Evolutionary conservation across 2,329 filamentous ascomycete species (phyloP), one percentile per base, ranked within the genome.

Genomic region (Colletotrichum gloeosporioides): DNA sequence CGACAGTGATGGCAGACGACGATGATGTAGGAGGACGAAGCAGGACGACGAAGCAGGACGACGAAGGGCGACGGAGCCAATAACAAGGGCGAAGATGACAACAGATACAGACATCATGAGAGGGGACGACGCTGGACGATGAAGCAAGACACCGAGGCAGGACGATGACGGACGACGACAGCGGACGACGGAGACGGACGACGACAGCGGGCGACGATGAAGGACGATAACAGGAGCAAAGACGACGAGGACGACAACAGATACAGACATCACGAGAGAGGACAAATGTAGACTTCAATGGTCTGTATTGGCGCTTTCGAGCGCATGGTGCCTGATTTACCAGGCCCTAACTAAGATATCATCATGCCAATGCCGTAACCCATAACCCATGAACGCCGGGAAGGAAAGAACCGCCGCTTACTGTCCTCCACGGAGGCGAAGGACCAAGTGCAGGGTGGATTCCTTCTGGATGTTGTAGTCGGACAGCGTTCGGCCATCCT

Each of bases 401-500:
- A 12, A 22, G 53, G 67, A 61, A 55, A 22, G 18, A 53, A 9
- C 25, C 29, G 32, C 69, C 55, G 16, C 36, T 18, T 75, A 75
- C 62, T 75, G 53, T 85, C 95, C 95, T 89, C 95, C 95, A 87
- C 95, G 95, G 7, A 97, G 94, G 85, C 95, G 95, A 70, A 98
- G 94, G 77, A 97, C 95, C 63, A 97, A 88, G 82, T 95, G 93
- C 15, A 96, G 90, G 0, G 95, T 96, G 1, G 93, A 95, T 83
- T 96, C 95, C 88, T 96, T 96, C 86, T 99, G 96, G 63, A 98
- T 98, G 89, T 98, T 98, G 92, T 98, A 98, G 85, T 98, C 96
- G 67, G 92, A 94, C 1, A 98, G 89, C 1, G 96, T 98, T 27
- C 96, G 95, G 65, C 96, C 96, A 80, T 98, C 96, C 84, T 98